phyloP scores from a whole-genome alignment of 352 stramenopile species.

The Bremia lactucae region DNA sequence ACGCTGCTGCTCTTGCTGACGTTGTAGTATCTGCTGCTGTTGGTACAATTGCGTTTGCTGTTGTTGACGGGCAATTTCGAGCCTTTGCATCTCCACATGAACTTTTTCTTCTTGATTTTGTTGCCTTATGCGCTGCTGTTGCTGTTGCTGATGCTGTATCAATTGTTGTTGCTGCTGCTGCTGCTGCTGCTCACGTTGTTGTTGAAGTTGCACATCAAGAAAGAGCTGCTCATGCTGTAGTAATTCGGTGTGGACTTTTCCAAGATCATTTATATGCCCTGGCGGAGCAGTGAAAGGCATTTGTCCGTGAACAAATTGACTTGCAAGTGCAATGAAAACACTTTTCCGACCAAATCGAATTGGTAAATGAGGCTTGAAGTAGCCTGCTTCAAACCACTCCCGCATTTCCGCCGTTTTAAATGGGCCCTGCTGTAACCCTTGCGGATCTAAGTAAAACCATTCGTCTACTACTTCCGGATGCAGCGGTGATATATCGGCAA shows the following conservation, averaged over 20 bases:
- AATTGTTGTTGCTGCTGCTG: conserved; percentile 39
- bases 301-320: conserved; percentile 61
- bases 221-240: conserved; percentile 45
- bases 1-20: conserved; percentile 55
- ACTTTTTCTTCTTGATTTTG: conserved; percentile 58
- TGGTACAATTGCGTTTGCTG: conserved; percentile 48
- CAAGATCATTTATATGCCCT: conserved; percentile 10
- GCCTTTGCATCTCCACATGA: conserved; percentile 68
- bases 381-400: conserved; percentile 83
- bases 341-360: conserved; percentile 75
- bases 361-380: conserved; percentile 83
- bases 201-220: conserved; percentile 47
- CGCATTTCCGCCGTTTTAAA: conserved; percentile 84
- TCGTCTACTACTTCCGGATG: conserved; percentile 49
- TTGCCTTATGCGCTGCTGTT: conserved; percentile 60
- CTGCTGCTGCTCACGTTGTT: conserved; percentile 44
- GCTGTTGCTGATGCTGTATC: conserved; percentile 54
- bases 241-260: conserved; percentile 10
- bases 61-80: conserved; percentile 64
- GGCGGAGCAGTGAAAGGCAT: conserved; percentile 47
- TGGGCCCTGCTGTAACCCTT: conserved; percentile 69
- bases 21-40: conserved; percentile 52
- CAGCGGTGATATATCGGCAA: conserved; percentile 16
- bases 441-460: conserved; percentile 83
- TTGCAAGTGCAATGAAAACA: conserved; percentile 61